These are phyloP conservation scores for Pleurotus pulmonarius DNA, from an alignment of 768 basidiomycete genomes.

Conservation along the genomic window DNA sequence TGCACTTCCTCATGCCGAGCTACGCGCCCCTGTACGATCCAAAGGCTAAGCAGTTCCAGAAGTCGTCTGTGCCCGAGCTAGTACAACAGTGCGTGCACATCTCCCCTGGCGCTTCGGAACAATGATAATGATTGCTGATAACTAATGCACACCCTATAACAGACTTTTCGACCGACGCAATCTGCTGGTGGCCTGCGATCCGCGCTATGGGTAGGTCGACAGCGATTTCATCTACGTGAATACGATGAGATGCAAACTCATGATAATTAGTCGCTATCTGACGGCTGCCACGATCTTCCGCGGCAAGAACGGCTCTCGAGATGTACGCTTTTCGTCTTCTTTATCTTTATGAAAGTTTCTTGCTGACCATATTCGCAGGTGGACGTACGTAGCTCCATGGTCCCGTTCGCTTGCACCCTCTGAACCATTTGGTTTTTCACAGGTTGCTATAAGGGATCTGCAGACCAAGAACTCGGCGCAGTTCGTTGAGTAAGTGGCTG, in stretches of 20 bases:
- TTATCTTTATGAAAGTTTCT: constrained; percentile 13
- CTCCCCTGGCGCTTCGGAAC: background rate
- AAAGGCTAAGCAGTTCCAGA: constrained; percentile 57
- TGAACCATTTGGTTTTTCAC: constrained; percentile 12
- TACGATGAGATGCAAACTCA: background rate
- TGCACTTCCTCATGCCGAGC: constrained; percentile 96
- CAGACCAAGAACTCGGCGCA: constrained; percentile 70
- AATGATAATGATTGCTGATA: constrained; percentile 5
- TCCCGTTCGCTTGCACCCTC: constrained; percentile 6
- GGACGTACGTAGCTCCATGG: constrained; percentile 39
- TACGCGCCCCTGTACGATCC: constrained; percentile 86
- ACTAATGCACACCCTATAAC: background rate
- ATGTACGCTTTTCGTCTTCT: constrained; percentile 45
- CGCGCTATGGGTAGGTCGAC: constrained; percentile 60
- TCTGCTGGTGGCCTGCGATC: constrained; percentile 80
- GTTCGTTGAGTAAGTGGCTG: constrained; percentile 70
- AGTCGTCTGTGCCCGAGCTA: constrained; percentile 60
- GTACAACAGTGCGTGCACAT: constrained; percentile 58
- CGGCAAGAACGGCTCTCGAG: constrained; percentile 75
- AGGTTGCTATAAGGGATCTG: constrained; percentile 70
- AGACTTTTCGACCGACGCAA: constrained; percentile 81
- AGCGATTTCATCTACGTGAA: background rate
- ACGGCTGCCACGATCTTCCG: constrained; percentile 88
- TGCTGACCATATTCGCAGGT: constrained; percentile 38
- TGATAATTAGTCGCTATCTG: constrained; percentile 62